These are phyloP conservation scores for Brassica balearica DNA, from an alignment of 441 rosid genomes.

Conservation along the genomic window DNA sequence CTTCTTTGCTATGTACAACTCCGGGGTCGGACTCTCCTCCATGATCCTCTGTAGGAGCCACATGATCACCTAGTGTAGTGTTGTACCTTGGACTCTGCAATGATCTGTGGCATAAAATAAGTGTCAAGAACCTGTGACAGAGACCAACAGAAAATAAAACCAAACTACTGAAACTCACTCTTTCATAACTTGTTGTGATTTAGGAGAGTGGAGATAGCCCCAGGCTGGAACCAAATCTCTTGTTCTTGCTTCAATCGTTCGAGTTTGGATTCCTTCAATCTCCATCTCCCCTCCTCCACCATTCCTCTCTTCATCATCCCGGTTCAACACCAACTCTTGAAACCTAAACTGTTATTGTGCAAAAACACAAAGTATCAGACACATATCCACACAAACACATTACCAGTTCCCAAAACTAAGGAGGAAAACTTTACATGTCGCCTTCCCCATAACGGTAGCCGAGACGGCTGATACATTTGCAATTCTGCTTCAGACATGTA, in stretches of 20 bases:
- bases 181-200: conserved; percentile 55
- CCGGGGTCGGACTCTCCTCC: conserved; percentile 19
- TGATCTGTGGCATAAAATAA: conserved; percentile 25
- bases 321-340: conserved; percentile 55
- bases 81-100: conserved; percentile 16
- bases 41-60: conserved; percentile 21
- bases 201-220: conserved; percentile 55
- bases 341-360: conserved; percentile 61
- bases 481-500: conserved; percentile 84
- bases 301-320: conserved; percentile 51
- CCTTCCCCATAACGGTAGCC: conserved; percentile 65
- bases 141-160: background rate
- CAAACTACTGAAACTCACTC: conserved; percentile 44
- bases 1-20: conserved; percentile 35
- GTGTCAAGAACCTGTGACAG: conserved; percentile 19
- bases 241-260: conserved; percentile 68
- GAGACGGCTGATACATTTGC: conserved; percentile 63
- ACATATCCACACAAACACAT: conserved; percentile 16
- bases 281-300: conserved; percentile 71
- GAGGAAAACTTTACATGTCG: conserved; percentile 52
- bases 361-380: conserved; percentile 33
- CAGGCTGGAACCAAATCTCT: conserved; percentile 75
- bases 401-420: conserved; percentile 6
- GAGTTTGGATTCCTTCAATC: conserved; percentile 65
- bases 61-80: conserved; percentile 13